A percentile compares a stretch with the other conserved stretches of the same genome.
Conservation (phyloP, 2,329 filamentous ascomycete genomes). For the Podosphaera xanthii region DNA sequence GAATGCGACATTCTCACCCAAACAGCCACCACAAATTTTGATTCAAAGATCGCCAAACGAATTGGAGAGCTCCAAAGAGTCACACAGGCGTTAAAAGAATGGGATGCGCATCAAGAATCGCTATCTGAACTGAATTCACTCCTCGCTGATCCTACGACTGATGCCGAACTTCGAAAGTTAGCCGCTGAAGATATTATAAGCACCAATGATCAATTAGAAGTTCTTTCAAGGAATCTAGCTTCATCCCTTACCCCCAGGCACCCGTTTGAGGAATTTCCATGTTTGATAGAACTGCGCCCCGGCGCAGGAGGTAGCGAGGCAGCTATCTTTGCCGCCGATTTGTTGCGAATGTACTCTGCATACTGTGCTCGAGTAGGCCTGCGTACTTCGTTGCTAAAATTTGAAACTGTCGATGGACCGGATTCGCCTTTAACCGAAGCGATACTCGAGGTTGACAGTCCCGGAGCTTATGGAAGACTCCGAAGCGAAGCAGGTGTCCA, state of each 20-base stretch:
- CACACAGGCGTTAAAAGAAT: slow-evolving; percentile 32
- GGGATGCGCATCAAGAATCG: slow-evolving; percentile 30
- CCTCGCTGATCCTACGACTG: slow-evolving; percentile 21
- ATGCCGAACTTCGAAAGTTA: slow-evolving; percentile 52
- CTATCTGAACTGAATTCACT: slow-evolving; percentile 30
- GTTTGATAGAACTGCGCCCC: slow-evolving; percentile 75
- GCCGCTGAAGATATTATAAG: slow-evolving; percentile 60
- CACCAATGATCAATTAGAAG: slow-evolving; percentile 36
- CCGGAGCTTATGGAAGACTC: slow-evolving; percentile 60
- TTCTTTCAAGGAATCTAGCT: slow-evolving; percentile 45
- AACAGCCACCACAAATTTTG: slow-evolving; percentile 29
- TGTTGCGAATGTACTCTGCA: slow-evolving; percentile 73
- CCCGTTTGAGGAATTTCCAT: slow-evolving; percentile 74
- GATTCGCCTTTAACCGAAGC: slow-evolving; percentile 64
- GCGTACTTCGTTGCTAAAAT: slow-evolving; percentile 49
- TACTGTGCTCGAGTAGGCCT: slow-evolving; percentile 52
- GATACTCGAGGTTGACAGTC: slow-evolving; percentile 56
- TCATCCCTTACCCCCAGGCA: slow-evolving; percentile 65
- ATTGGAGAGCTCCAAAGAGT: slow-evolving; percentile 37
- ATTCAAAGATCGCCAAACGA: slow-evolving; percentile 32
- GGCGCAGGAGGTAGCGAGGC: slow-evolving; percentile 85
- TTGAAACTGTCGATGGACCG: slow-evolving; percentile 49
- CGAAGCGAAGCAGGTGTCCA: slow-evolving; percentile 85
- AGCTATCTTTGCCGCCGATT: slow-evolving; percentile 65
- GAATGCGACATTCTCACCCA: slow-evolving; percentile 33